Conservation (phyloP, 2,329 filamentous ascomycete genomes). For the Cladophialophora yegresii region DNA sequence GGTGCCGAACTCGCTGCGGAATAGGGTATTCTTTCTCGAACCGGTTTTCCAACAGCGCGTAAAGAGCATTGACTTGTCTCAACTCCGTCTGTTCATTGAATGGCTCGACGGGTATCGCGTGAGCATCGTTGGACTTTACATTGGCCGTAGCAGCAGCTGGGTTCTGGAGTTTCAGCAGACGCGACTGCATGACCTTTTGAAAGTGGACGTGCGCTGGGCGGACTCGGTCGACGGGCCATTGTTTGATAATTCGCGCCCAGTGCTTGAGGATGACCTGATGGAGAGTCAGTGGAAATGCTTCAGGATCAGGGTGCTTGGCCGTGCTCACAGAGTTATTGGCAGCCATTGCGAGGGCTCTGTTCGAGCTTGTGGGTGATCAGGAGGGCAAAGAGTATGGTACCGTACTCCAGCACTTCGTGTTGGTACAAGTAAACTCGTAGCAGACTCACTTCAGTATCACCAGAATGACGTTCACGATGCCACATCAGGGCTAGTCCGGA, state of each 20-base stretch:
- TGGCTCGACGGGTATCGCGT: slow-evolving; percentile 31
- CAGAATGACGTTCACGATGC: not conserved
- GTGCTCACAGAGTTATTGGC: slow-evolving; percentile 40
- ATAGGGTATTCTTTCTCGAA: slow-evolving; percentile 57
- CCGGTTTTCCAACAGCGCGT: slow-evolving; percentile 61
- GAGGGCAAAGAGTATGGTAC: not conserved
- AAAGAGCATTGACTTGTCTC: slow-evolving; percentile 59
- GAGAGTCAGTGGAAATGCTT: slow-evolving; percentile 1
- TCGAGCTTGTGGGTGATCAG: not conserved
- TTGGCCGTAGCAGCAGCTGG: slow-evolving; percentile 22
- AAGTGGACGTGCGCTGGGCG: slow-evolving; percentile 50
- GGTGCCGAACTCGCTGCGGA: slow-evolving; percentile 50
- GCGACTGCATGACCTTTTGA: slow-evolving; percentile 40
- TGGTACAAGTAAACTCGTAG: not conserved
- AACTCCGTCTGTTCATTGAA: slow-evolving; percentile 43
- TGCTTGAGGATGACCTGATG: slow-evolving; percentile 41
- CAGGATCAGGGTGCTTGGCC: not conserved
- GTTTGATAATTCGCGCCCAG: slow-evolving; percentile 47
- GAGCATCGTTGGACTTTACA: slow-evolving; percentile 31
- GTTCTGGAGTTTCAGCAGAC: slow-evolving; percentile 27
- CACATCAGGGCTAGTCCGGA: not conserved
- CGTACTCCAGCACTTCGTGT: too few relatives aligned
- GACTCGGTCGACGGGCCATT: slow-evolving; percentile 50
- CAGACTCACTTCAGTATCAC: not conserved
- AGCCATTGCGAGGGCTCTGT: slow-evolving; percentile 28